These are phyloP conservation scores for Phoma sp. DNA, from an alignment of 2,329 filamentous ascomycete genomes.

Conservation along the genomic window DNA sequence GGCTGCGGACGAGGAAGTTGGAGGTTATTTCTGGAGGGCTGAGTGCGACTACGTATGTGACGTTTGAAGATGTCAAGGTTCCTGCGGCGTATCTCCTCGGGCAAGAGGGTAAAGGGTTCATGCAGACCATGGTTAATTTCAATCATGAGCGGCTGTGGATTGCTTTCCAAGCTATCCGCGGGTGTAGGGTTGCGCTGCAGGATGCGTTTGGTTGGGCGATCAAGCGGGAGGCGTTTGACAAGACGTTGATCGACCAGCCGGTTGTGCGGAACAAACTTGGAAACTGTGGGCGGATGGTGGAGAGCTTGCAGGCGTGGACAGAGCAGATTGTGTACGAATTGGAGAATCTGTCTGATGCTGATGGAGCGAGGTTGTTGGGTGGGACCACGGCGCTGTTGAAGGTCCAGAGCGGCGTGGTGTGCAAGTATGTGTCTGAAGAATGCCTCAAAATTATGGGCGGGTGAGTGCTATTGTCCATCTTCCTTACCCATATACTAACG, in stretches of 20 bases:
- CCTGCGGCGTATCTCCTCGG: slow-evolving; percentile 41
- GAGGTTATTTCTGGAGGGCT: slow-evolving; percentile 34
- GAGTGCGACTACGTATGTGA: slow-evolving; percentile 38
- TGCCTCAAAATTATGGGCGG: slow-evolving; percentile 38
- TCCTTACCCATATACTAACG: too few species aligned
- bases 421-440: slow-evolving; percentile 37
- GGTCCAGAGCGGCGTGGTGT: slow-evolving; percentile 35
- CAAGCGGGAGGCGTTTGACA: slow-evolving; percentile 43
- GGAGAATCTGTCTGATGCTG: slow-evolving; percentile 28
- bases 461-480: too few species aligned
- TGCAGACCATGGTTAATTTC: slow-evolving; percentile 45
- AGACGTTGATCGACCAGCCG: slow-evolving; percentile 42
- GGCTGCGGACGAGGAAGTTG: slow-evolving; percentile 32
- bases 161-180: slow-evolving; percentile 38
- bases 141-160: slow-evolving; percentile 47
- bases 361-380: slow-evolving; percentile 29
- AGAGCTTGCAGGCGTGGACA: slow-evolving; percentile 38
- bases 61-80: slow-evolving; percentile 44
- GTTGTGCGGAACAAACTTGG: slow-evolving; percentile 44
- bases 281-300: slow-evolving; percentile 40
- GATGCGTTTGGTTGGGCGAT: slow-evolving; percentile 41
- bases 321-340: slow-evolving; percentile 41
- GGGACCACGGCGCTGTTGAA: slow-evolving; percentile 37
- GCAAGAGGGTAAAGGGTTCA: slow-evolving; percentile 39
- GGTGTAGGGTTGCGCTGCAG: slow-evolving; percentile 36